Evolutionary conservation across 192 early-diverging fungal species (phyloP).

Genomic region (Coemansia sp.): DNA sequence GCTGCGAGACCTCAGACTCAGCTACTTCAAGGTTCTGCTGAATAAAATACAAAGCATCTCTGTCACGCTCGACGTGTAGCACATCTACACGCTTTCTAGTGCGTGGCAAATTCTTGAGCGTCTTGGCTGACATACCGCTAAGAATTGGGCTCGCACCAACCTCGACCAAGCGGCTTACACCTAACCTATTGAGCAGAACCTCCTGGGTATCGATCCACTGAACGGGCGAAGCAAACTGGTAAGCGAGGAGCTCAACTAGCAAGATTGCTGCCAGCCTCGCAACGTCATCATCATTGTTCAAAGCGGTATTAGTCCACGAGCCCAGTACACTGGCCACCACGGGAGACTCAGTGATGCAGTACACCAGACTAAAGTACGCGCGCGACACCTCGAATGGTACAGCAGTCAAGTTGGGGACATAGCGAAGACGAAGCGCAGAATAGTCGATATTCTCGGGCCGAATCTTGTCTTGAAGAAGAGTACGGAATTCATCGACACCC

Average conservation of each 20-base stretch:
- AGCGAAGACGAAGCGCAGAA: slow-evolving; percentile 64
- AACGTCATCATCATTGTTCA: slow-evolving; percentile 62
- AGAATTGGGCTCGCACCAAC: slow-evolving; percentile 83
- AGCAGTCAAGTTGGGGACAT: slow-evolving; percentile 95
- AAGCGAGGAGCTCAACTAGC: slow-evolving; percentile 84
- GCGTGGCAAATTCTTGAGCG: background rate
- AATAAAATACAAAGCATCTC: slow-evolving; percentile 15
- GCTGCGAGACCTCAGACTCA: background rate
- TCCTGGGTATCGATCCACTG: slow-evolving; percentile 97
- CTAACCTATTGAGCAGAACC: slow-evolving; percentile 66
- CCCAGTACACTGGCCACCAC: slow-evolving; percentile 67
- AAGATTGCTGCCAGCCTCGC: slow-evolving; percentile 68
- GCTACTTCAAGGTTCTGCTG: background rate
- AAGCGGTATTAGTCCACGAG: slow-evolving; percentile 52
- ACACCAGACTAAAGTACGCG: slow-evolving; percentile 72
- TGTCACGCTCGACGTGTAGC: slow-evolving; percentile 15
- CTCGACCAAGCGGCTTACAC: slow-evolving; percentile 80
- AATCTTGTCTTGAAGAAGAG: slow-evolving; percentile 75
- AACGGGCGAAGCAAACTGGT: slow-evolving; percentile 91
- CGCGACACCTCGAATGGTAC: slow-evolving; percentile 78
- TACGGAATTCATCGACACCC: slow-evolving; percentile 83
- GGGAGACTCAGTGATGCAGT: slow-evolving; percentile 66
- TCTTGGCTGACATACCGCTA: slow-evolving; percentile 80
- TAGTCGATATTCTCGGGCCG: slow-evolving; percentile 68
- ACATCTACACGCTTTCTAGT: background rate